Base-by-base conservation (phyloP, 164 flowering plant genomes). In the Chimonanthus praecox region DNA sequence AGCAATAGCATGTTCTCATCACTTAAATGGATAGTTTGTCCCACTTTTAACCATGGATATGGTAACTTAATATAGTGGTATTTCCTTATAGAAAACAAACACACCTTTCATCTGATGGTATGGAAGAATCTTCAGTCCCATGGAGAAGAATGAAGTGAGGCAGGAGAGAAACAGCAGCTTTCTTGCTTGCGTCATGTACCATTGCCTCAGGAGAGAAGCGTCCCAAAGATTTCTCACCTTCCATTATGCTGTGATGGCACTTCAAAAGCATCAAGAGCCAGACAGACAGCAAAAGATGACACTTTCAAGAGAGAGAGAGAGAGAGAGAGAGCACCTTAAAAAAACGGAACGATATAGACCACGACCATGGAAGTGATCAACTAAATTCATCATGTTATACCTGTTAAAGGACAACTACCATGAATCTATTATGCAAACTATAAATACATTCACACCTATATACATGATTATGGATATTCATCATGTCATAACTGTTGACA, bases 101-200 rank as follows among this genome's bases (percentile, higher is more conserved):
- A 5, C 63, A 92, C 99, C 99, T 95, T 81, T 92, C 81, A 75
- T 86, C 89, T 20, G 88, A 81, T 46, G 99, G 98, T 76, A 95
- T 91, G 45, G 99, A 93, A 78, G 79, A 75, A 83, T 95, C 98
- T 45, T 76, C 81, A 72, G 92, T 88, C 73, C 99, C 98, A 82
- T 95, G 99, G 75, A 89, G 85, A 78, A 95, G 97, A 49, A 83
- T 78, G 58, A 88, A 81, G 18, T 80, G 89, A 73, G 97, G 94
- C 67, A 92, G 79, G 67, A 87, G 84, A 69, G 89, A 78, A 76
- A 80, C 89, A 15, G 90, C 90, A 76, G 73, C 71, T 76, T 72
- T 80, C 47, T 50, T 60, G 58, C 75, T 82, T 64, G 87, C 86
- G 18, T 93, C 89, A 75, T 83, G 88, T 54, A 90, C 81, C 80